These are phyloP conservation scores for Hymenoscyphus linearis DNA, from an alignment of 2,329 filamentous ascomycete genomes.

Conservation along the genomic window DNA sequence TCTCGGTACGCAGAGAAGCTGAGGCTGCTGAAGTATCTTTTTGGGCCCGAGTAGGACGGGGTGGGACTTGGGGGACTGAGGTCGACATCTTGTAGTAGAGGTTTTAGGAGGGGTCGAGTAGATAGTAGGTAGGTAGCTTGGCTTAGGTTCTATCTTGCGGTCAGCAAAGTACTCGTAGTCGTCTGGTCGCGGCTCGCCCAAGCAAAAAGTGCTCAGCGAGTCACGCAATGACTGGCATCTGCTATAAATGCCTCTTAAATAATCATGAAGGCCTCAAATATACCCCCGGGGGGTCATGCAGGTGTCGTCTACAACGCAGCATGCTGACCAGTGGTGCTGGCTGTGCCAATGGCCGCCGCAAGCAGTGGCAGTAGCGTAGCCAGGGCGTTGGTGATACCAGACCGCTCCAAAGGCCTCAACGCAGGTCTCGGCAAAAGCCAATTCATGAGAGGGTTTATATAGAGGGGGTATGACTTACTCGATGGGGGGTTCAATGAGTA, in stretches of 20 bases:
- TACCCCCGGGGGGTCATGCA: constrained; percentile 5
- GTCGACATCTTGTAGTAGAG: constrained; percentile 35
- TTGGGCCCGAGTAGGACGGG: constrained; percentile 53
- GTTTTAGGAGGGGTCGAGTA: constrained; percentile 6
- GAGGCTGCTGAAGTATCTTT: constrained; percentile 36
- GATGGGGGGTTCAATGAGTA: not conserved
- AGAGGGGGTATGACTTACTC: constrained; percentile 12
- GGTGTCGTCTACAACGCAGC: constrained; percentile 8
- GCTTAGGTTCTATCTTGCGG: constrained; percentile 9
- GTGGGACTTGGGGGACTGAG: constrained; percentile 48
- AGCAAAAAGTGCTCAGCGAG: constrained; percentile 4
- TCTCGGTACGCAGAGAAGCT: constrained; percentile 35
- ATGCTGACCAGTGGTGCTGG: constrained; percentile 12
- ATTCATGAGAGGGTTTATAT: constrained; percentile 6
- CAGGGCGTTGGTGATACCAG: constrained; percentile 10
- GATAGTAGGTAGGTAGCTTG: not conserved
- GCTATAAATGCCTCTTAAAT: constrained; percentile 4
- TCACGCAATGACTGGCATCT: constrained; percentile 10
- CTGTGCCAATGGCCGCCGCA: constrained; percentile 14
- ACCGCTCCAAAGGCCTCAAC: constrained; percentile 8
- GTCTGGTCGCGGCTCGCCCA: constrained; percentile 1
- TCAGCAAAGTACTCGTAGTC: constrained; percentile 11
- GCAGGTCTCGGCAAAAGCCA: not conserved
- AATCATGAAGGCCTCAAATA: constrained; percentile 1
- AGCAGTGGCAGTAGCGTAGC: not conserved